Conservation (phyloP, 495 filamentous ascomycete species). For the Coniosporium apollinis region DNA sequence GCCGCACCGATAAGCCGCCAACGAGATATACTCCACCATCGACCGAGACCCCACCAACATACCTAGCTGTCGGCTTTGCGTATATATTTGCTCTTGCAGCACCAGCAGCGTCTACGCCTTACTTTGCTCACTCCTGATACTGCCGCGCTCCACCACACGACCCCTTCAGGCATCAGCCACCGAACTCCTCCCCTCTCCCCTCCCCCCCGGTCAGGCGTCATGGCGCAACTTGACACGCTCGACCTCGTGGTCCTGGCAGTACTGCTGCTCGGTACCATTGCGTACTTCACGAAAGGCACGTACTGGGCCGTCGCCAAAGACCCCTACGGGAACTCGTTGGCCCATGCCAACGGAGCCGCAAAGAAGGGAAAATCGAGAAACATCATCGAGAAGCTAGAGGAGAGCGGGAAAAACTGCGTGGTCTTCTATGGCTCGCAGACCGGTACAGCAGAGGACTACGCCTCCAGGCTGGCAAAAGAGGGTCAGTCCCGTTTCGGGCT, state of each 20-base stretch:
- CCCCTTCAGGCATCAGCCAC: no score
- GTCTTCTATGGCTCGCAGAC: conserved; percentile 98
- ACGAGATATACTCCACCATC: no score
- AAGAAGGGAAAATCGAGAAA: conserved; percentile 83
- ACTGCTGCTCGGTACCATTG: conserved; percentile 71
- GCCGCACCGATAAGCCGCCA: no score
- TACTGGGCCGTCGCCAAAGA: conserved; percentile 81
- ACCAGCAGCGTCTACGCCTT: no score
- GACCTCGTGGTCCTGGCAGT: conserved; percentile 78
- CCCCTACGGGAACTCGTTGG: conserved; percentile 63
- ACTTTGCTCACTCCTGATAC: no score
- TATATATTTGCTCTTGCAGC: no score
- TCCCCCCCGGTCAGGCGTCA: conserved; percentile 23
- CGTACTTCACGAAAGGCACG: conserved; percentile 94
- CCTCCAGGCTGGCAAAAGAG: conserved; percentile 93
- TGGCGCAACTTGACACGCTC: conserved; percentile 93
- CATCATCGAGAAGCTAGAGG: conserved; percentile 89
- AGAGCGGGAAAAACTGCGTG: conserved; percentile 89
- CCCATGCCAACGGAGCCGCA: conserved; percentile 50
- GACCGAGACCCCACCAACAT: no score
- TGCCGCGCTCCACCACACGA: no score
- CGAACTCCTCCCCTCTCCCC: no score
- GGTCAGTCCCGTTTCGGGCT: conserved; percentile 90
- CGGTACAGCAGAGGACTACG: conserved; percentile 96
- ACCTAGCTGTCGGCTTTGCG: no score